Base-by-base conservation (phyloP, 495 filamentous ascomycete species). In the Penicillium canescens region DNA sequence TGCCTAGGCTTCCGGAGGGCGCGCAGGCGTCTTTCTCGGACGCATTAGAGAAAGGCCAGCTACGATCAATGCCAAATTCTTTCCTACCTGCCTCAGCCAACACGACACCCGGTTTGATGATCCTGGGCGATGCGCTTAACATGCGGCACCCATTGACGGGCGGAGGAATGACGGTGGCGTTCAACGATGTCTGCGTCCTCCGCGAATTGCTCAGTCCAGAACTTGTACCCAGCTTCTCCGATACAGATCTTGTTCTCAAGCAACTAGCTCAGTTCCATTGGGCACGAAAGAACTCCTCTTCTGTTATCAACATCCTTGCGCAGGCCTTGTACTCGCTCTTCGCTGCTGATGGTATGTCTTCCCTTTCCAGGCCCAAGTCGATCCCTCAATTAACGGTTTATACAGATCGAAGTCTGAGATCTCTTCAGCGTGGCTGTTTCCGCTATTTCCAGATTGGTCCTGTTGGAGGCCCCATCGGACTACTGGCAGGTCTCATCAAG, bases 61-160 rank as follows among this genome's bases (percentile, higher is more conserved):
- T 91, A 51, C 77, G 82, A 35, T 88, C 82, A 44, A 98, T 98
- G 94, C 95, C 94, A 6, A 98, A 98, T 71, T 89, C 84, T 35
- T 98, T 87, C 78, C 82, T 98, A 4, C 91, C 94, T 13, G 82
- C 93, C 0, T 78, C 84, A 9, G 85, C 87, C 41, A 83, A 85
- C 56, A 81, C 78, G 40, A 81, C 85, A 3, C 82, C 86, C 0
- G 94, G 94, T 10, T 74, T 97, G 55, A 75, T 96, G 34, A 73
- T 98, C 26, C 74, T 96, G 16, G 92, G 92, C 51, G 92, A 97
- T 71, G 92, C 92, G 7, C 85, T 93, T 75, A 97, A 97, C 73
- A 97, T 97, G 92, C 89, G 92, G 4, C 92, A 97, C 74, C 92
- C 92, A 0, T 75, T 97, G 11, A 97, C 92, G 0, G 92, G 92